Evolutionary conservation across 257 asterid species (phyloP), one percentile per base, ranked within the genome.

Genomic region (Anisodus tanguticus): DNA sequence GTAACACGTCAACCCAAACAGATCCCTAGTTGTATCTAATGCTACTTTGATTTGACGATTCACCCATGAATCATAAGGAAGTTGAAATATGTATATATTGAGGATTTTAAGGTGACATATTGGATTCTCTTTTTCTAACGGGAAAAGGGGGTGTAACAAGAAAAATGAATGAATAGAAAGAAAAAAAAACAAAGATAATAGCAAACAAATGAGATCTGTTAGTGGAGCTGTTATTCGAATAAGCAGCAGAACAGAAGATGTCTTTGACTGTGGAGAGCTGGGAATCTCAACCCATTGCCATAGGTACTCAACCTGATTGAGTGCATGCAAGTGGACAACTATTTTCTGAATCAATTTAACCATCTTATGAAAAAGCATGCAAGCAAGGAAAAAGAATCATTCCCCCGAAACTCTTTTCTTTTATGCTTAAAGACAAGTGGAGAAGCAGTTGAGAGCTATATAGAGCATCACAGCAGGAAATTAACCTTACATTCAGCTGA

Each of bases 401-500:
- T 49, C n/a, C 62, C 78, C 19, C 15, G 8, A 53, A 77, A 37
- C 64, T 26, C 64, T 6, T 26, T 53, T 49, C 82, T 15, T 77
- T 31, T 77, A 77, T 4, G 15, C 49, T 15, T 53, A 53, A 53
- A 47, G 26, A 74, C 80, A 49, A 74, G 19, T 19, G 60, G 22
- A 51, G 22, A 76, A 12, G 47, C 63, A 51, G 63, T 13, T 51
- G 19, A 55, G 81, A 76, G 45, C 81, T 51, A 26, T 76, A 51
- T 51, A 76, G 63, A 26, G 47, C 47, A 76, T 13, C 16, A 76
- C 8, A 51, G 26, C 47, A 51, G 81, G 81, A 76, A 76, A 51
- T 51, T 76, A 51, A 51, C 63, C 60, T 47, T 76, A 26, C 81
- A 76, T 26, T 76, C 63, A 77, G 66, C 62, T 53, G 81, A 76